Evolutionary conservation across 78 protist genomes (phyloP).

Genomic region (Pirum gemmata): DNA sequence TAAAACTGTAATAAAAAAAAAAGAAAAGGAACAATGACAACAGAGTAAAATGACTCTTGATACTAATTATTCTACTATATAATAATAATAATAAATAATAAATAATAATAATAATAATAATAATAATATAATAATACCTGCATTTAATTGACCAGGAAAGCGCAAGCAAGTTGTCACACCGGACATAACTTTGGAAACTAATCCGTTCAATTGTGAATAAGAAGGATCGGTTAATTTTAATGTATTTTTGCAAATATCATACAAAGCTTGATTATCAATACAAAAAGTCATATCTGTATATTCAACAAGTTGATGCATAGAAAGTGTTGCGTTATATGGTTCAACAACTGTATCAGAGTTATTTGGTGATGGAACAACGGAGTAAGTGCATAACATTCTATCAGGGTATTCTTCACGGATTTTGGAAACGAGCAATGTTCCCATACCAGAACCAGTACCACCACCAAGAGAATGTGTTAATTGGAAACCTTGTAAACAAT

Average conservation of each 20-base stretch:
- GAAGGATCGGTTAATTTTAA: slow-evolving; percentile 84
- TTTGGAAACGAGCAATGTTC: slow-evolving; percentile 77
- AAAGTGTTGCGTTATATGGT: slow-evolving; percentile 96
- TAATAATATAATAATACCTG: no score
- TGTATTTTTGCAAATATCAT: slow-evolving; percentile 88
- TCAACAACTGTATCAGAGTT: slow-evolving; percentile 94
- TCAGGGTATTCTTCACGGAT: slow-evolving; percentile 94
- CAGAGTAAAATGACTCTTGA: no score
- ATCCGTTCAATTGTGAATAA: slow-evolving; percentile 92
- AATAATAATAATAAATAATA: no score
- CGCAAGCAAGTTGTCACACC: slow-evolving; percentile 94
- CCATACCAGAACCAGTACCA: slow-evolving; percentile 98
- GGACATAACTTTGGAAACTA: slow-evolving; percentile 87
- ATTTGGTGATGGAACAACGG: slow-evolving; percentile 95
- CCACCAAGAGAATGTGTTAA: slow-evolving; percentile 94
- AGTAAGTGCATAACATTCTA: slow-evolving; percentile 91
- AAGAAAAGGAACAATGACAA: no score
- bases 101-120: no score
- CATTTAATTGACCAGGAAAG: slow-evolving; percentile 93
- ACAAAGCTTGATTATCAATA: slow-evolving; percentile 96
- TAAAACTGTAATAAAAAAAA: no score
- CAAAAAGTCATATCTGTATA: slow-evolving; percentile 87
- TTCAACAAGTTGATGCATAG: slow-evolving; percentile 93
- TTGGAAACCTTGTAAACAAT: slow-evolving; percentile 98
- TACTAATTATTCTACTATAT: no score